A percentile compares a stretch with the other conserved stretches of the same genome.
Evolutionary conservation across 768 basidiomycete species (phyloP).

Genomic region (Butyriboletus loyo): DNA sequence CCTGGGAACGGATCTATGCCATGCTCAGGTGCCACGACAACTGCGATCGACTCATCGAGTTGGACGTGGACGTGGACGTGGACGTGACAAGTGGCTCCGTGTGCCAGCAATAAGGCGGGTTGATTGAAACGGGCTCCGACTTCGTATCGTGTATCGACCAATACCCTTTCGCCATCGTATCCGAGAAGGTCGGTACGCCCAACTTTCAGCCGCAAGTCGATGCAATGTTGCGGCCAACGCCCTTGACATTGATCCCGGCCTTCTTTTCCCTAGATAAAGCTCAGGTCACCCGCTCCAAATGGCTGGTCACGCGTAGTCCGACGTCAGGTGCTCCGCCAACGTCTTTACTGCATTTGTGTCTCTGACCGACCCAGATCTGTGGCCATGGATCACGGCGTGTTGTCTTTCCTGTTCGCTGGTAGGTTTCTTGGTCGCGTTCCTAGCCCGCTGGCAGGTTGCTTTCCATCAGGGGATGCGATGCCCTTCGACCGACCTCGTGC

Average conservation of each 20-base stretch:
- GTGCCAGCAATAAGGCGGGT: conserved; percentile 4
- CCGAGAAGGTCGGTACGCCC: conserved; percentile 20
- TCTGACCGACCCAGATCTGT: conserved; percentile 13
- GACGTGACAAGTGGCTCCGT: neutral
- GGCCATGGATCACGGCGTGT: conserved; percentile 12
- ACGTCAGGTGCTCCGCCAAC: conserved; percentile 4
- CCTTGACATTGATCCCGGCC: neutral
- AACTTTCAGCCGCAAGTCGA: neutral
- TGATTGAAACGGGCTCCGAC: neutral
- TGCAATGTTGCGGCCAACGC: conserved; percentile 9
- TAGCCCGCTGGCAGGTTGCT: conserved; percentile 12
- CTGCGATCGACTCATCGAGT: conserved; percentile 19
- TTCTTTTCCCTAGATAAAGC: neutral
- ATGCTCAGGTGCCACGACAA: conserved; percentile 7
- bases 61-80: too few relatives aligned
- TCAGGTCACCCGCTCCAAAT: neutral
- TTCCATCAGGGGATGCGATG: conserved; percentile 27
- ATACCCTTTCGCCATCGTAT: conserved; percentile 7
- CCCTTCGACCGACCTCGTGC: conserved; percentile 29
- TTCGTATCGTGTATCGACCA: conserved; percentile 18
- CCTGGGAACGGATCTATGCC: conserved; percentile 16
- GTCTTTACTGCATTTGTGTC: conserved; percentile 1
- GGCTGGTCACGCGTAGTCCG: neutral
- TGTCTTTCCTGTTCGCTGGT: conserved; percentile 10
- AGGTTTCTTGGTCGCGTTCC: conserved; percentile 20